Evolutionary conservation across 139 green algal genomes (phyloP).

Genomic region (Deuterostichococcus epilithicus): DNA sequence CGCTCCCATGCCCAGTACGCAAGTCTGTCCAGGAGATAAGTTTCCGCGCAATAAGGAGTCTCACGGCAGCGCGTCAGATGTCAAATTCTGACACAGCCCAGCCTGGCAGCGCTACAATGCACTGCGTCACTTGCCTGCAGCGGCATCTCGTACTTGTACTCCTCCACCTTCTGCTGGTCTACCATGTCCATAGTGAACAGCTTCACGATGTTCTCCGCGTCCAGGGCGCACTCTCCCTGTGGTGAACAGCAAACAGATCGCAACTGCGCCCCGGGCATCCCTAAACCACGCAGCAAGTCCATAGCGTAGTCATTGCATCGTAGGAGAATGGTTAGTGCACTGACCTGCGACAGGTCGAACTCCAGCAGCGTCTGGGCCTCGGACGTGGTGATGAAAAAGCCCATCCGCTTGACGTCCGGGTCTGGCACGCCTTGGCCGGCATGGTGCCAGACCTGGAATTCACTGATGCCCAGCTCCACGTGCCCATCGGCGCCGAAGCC

Average conservation of each 20-base stretch:
- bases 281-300: too few species aligned
- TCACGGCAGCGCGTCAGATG: too few species aligned
- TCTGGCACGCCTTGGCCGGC: conserved; percentile 6
- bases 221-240: conserved; percentile 50
- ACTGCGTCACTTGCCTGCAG: not conserved
- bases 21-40: too few species aligned
- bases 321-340: too few species aligned
- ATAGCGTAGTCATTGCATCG: too few species aligned
- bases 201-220: conserved; percentile 46
- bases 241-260: not conserved
- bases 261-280: not conserved
- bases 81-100: too few species aligned
- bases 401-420: conserved; percentile 26
- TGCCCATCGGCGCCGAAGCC: conserved; percentile 17
- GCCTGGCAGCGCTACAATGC: too few species aligned
- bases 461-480: conserved; percentile 17
- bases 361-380: conserved; percentile 56
- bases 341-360: conserved; percentile 29
- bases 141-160: conserved; percentile 10
- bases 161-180: conserved; percentile 23
- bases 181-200: conserved; percentile 57
- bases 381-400: conserved; percentile 63
- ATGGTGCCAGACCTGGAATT: conserved; percentile 14
- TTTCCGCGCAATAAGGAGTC: too few species aligned
- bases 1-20: too few species aligned